Base-by-base conservation (phyloP, 1,284 basidiomycete species). In the Lentinula novae-zelandiae region DNA sequence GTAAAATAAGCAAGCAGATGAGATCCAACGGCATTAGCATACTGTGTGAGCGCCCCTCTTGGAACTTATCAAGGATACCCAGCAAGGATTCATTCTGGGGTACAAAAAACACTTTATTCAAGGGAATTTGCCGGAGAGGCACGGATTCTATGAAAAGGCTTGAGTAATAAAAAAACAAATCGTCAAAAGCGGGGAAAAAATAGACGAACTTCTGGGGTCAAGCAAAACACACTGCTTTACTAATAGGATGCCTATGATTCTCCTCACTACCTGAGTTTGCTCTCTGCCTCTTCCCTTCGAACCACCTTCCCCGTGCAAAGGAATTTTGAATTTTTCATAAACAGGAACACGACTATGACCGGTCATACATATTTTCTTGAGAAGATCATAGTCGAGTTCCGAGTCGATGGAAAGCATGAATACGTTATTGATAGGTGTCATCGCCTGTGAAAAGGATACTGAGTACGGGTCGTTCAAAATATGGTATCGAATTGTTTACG, bases 181-280 rank as follows among this genome's bases (percentile, higher is more conserved):
- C 9, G 2, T 8, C 54, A 38, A 57, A 17, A 39, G 38, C 38
- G 38, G 9, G 36, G 36, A 5, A 8, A 20, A 65, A 46, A 15
- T 36, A 22, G 38, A 65, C 64, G 39, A 64, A 88, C 88, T 90
- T 72, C 92, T 91, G 1, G 95, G 94, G 72, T 96, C 94, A 8
- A 96, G 82, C 60, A 96, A 75, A 12, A 96, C 90, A 70, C 93
- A 95, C 71, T 92, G 86, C 73, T 95, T 95, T 57, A 93, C 92
- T 5, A 94, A 78, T 46, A 95, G 75, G 51, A 92, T 89, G 1
- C 92, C 92, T 40, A 94, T 73, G 61, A 94, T 92, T 75, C 88
- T 90, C 75, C 90, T 92, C 51, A 83, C 82, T 67, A 79, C 82
- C 64, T 79, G 69, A 67, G 70, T 76, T n/a, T 70, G 66, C 44